Evolutionary conservation across 176 grass and related monocot genomes (phyloP).

Genomic region (Oryza meridionalis): DNA sequence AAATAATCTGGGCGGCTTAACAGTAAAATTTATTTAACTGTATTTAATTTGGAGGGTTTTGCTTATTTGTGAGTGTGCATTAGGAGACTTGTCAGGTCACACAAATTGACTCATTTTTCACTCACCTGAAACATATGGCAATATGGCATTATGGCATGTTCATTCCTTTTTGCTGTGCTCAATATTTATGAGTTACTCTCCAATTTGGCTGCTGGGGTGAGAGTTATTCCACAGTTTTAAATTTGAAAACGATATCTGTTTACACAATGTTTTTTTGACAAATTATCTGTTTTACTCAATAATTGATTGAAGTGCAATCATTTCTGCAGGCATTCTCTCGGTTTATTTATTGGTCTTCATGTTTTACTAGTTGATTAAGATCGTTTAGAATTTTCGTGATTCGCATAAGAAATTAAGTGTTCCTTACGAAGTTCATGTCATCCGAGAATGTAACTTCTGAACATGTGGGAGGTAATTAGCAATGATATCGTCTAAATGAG

Average conservation of each 20-base stretch:
- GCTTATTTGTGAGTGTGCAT: slow-evolving; percentile 19
- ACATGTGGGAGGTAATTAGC: background rate
- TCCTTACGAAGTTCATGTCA: background rate
- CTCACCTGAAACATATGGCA: too few species aligned
- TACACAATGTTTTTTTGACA: too few species aligned
- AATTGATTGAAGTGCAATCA: background rate
- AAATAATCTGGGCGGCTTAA: background rate
- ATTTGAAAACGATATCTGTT: background rate
- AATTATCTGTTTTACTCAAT: background rate
- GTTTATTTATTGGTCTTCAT: background rate
- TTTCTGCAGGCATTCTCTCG: background rate
- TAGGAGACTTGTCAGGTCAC: slow-evolving; percentile 22
- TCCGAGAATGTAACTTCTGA: background rate
- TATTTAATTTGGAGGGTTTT: background rate
- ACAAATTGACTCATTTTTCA: slow-evolving; percentile 29
- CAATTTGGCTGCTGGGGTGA: background rate
- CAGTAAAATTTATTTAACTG: slow-evolving; percentile 3
- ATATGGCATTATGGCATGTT: background rate
- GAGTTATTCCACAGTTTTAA: background rate
- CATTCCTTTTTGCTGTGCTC: background rate
- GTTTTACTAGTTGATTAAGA: background rate
- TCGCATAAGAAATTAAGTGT: background rate
- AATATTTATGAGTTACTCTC: background rate
- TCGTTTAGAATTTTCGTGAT: background rate
- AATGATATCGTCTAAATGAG: background rate